phyloP scores from a whole-genome alignment of 495 filamentous ascomycete genomes.

The Podospora tetraspora region DNA sequence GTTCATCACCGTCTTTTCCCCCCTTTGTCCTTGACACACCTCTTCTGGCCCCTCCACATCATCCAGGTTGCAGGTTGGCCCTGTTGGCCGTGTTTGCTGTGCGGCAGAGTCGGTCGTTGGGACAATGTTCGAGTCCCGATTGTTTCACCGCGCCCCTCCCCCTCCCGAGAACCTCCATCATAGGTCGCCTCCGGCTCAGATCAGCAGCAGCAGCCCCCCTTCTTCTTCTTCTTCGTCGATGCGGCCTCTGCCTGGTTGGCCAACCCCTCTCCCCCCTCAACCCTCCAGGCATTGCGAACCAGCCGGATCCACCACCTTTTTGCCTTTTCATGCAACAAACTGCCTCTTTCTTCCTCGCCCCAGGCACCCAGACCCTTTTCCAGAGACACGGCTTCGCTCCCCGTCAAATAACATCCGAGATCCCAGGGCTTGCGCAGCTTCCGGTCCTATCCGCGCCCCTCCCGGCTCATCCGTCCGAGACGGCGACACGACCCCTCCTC shows the following conservation, averaged over 20 bases:
- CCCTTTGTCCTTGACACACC: too few species aligned
- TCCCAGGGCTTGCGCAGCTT: neutral
- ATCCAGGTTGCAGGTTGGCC: neutral
- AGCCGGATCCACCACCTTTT: constrained; percentile 1
- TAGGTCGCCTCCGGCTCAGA: neutral
- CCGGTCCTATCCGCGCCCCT: neutral
- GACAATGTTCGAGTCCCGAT: neutral
- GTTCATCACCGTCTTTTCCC: neutral
- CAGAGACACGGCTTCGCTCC: neutral
- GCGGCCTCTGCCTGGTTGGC: neutral
- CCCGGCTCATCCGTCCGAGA: neutral
- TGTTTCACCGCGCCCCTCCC: constrained; percentile 13
- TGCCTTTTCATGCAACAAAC: constrained; percentile 11
- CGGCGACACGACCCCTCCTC: neutral
- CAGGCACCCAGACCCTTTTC: too few species aligned
- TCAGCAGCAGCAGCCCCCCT: neutral
- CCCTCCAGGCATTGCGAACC: constrained; percentile 1
- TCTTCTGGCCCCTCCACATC: too few species aligned
- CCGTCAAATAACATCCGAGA: neutral
- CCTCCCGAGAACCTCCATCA: constrained; percentile 1
- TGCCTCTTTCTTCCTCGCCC: neutral
- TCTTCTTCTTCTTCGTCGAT: neutral
- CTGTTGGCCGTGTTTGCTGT: neutral
- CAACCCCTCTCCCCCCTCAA: neutral
- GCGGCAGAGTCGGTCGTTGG: neutral